These are phyloP conservation scores for Lumnitzera racemosa DNA, from an alignment of 345 rosid genomes.

Conservation along the genomic window DNA sequence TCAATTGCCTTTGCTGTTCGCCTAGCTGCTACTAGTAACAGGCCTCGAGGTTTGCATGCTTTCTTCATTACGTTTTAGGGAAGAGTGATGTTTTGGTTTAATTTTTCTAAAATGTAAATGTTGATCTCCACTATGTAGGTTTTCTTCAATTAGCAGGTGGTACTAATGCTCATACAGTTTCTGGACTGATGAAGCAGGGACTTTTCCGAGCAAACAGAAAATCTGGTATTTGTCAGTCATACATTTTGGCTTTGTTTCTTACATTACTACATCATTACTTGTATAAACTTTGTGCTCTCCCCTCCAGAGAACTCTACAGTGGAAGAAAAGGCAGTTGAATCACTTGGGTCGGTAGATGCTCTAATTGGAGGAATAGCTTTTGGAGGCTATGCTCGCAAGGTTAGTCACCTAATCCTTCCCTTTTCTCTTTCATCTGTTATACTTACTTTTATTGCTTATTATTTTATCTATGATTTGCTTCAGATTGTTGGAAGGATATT, in stretches of 20 bases:
- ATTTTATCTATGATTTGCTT: background rate
- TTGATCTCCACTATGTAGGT: constrained; percentile 19
- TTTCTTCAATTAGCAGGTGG: constrained; percentile 62
- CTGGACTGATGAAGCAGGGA: constrained; percentile 33
- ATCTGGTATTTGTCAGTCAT: constrained; percentile 11
- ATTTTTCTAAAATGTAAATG: background rate
- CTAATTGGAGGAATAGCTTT: constrained; percentile 46
- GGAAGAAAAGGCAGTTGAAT: constrained; percentile 4
- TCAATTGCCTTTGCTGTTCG: constrained; percentile 40
- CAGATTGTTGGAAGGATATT: constrained; percentile 58
- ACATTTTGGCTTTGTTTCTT: background rate
- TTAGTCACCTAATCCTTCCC: background rate
- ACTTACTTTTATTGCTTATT: background rate
- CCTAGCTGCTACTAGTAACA: constrained; percentile 34
- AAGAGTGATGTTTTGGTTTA: background rate
- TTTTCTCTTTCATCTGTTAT: background rate
- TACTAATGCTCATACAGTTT: constrained; percentile 46
- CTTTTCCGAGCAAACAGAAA: constrained; percentile 29
- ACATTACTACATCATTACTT: background rate
- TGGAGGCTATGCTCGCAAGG: constrained; percentile 62
- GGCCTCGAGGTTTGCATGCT: constrained; percentile 34
- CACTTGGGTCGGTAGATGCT: constrained; percentile 12
- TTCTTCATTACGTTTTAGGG: background rate
- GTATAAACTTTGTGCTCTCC: background rate
- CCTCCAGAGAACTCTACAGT: constrained; percentile 8